Conservation (phyloP, 208 protist genomes). For the Balamuthia mandrillaris region DNA sequence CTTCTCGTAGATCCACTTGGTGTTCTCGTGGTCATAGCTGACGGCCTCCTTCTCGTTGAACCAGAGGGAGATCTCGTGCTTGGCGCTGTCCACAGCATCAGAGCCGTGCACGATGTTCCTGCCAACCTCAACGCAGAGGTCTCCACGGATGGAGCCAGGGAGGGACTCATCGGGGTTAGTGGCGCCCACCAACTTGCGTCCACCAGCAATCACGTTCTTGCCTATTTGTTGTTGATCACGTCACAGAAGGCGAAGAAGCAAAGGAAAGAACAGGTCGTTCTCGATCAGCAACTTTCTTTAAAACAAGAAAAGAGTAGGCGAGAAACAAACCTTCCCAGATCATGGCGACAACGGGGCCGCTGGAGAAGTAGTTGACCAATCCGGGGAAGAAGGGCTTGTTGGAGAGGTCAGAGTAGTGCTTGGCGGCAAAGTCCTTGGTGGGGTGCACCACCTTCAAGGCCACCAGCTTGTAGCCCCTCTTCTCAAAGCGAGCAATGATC, state of each 20-base stretch:
- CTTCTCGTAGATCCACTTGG: slow-evolving; percentile 42
- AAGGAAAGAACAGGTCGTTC: not conserved
- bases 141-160: slow-evolving; percentile 94
- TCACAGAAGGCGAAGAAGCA: not conserved
- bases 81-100: slow-evolving; percentile 86
- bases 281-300: slow-evolving; percentile 12
- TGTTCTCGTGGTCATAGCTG: slow-evolving; percentile 9
- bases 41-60: slow-evolving; percentile 57
- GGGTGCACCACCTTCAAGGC: slow-evolving; percentile 78
- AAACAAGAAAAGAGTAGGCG: no score
- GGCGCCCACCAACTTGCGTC: slow-evolving; percentile 89
- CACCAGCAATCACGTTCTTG: slow-evolving; percentile 87
- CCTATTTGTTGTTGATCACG: slow-evolving; percentile 55
- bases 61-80: slow-evolving; percentile 94
- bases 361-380: slow-evolving; percentile 90
- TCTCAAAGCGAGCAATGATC: slow-evolving; percentile 92
- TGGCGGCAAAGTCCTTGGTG: slow-evolving; percentile 50
- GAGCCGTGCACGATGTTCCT: slow-evolving; percentile 95
- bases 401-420: slow-evolving; percentile 72
- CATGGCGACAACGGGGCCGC: slow-evolving; percentile 94
- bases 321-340: slow-evolving; percentile 42
- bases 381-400: slow-evolving; percentile 88
- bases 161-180: slow-evolving; percentile 88
- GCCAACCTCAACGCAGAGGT: slow-evolving; percentile 89
- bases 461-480: slow-evolving; percentile 91